Evolutionary conservation across 1,284 basidiomycete species (phyloP), one percentile per base, ranked within the genome.

Genomic region (Papiliotrema laurentii): DNA sequence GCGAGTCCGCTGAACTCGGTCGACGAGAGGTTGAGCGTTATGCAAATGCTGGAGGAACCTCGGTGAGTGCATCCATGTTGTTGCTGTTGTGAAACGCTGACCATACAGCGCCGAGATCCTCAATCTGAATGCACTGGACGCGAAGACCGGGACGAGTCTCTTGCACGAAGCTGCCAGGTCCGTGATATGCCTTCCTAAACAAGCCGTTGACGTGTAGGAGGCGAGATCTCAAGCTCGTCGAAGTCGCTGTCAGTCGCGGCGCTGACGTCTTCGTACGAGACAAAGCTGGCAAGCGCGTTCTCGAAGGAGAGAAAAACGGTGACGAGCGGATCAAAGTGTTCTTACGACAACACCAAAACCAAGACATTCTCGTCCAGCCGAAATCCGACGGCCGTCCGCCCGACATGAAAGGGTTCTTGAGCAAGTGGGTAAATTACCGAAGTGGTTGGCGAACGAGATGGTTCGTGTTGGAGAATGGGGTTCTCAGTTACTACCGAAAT

Each of bases 181-280:
- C 47, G 64, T 14, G 7, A 40, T 18, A 39, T 14, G 13, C 4
- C 11, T 27, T 6, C 2, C 37, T 49, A 13, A 38, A 27, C 21
- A 11, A 24, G 21, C 33, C 19, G 18, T 25, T 45, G 43, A 33
- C 22, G 2, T 35, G 28, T 46, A 69, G 67, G 13, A 79, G 89
- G 24, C 87, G 87, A 49, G 89, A 97, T 66, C 75, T 92, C 7
- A 77, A 82, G 11, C 75, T 96, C 18, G 84, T 97, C 30, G 89
- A 96, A 67, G 78, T 89, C 11, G 85, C 84, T 0, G 83, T 93
- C 1, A 81, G 85, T 44, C 84, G 85, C 11, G 92, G 92, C 1
- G 91, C 89, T 0, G 91, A 96, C 66, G 87, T 96, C 1, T 93
- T 94, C 60, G 85, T 87, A 1, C 79, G 91, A 5, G 89, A 97